A percentile compares a stretch with the other conserved stretches of the same genome.
These are phyloP conservation scores for Neonectria sp. DNA, from an alignment of 2,329 filamentous ascomycete species.

Conservation along the genomic window DNA sequence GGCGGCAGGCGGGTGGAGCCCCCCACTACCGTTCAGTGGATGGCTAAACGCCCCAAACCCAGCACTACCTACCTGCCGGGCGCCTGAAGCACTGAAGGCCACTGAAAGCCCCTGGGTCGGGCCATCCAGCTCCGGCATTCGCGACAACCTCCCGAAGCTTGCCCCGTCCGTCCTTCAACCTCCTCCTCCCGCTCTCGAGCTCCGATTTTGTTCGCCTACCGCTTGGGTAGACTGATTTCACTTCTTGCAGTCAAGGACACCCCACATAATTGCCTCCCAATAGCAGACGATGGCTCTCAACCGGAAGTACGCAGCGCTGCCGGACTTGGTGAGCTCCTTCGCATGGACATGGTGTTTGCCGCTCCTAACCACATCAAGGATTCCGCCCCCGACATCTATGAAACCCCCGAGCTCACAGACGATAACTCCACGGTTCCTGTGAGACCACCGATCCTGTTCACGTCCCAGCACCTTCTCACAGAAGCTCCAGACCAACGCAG, in stretches of 20 bases:
- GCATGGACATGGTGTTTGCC: constrained; percentile 14
- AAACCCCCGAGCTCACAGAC: constrained; percentile 93
- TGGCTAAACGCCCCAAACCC: constrained; percentile 9
- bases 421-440: constrained; percentile 90
- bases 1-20: constrained; percentile 2
- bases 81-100: constrained; percentile 10
- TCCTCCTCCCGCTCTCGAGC: constrained; percentile 6
- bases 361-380: constrained; percentile 69
- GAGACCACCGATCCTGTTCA: constrained; percentile 52
- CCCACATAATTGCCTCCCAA: constrained; percentile 7
- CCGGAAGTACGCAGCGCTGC: constrained; percentile 86
- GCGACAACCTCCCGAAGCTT: constrained; percentile 2
- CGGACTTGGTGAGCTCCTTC: constrained; percentile 75
- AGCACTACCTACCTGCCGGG: not conserved
- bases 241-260: constrained; percentile 5
- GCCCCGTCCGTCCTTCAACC: constrained; percentile 1
- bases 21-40: constrained; percentile 6
- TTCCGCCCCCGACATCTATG: constrained; percentile 94
- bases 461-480: constrained; percentile 41
- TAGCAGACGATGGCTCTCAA: constrained; percentile 76
- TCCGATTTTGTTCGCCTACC: constrained; percentile 7
- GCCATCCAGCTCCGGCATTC: constrained; percentile 16
- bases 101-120: constrained; percentile 29
- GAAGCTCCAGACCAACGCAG: constrained; percentile 65
- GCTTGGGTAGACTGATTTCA: not conserved